phyloP scores from a whole-genome alignment of 2,329 filamentous ascomycete genomes.

The Neopestalotiopsis sp. region DNA sequence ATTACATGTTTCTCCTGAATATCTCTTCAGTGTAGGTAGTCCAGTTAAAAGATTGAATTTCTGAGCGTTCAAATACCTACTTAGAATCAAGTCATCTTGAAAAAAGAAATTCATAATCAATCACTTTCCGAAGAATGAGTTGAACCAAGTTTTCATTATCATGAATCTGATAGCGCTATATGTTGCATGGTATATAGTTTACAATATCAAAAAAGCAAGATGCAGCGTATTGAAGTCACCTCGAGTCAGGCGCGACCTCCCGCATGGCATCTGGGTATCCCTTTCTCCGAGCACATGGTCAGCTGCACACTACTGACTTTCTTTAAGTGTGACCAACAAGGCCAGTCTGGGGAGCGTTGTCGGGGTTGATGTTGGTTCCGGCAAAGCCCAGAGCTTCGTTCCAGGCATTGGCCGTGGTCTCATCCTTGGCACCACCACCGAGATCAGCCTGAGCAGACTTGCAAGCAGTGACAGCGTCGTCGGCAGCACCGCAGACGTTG shows the following conservation, averaged over 20 bases:
- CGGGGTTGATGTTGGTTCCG: slow-evolving; percentile 43
- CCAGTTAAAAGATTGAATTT: too few relatives aligned
- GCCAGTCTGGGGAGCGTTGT: slow-evolving; percentile 41
- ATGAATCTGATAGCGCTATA: slow-evolving; percentile 10
- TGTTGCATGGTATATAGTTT: slow-evolving; percentile 7
- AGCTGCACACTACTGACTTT: not conserved
- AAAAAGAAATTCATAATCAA: slow-evolving; percentile 65
- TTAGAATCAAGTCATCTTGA: too few relatives aligned
- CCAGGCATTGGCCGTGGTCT: slow-evolving; percentile 43
- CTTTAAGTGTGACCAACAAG: slow-evolving; percentile 42
- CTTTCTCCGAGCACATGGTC: not conserved
- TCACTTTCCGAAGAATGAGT: slow-evolving; percentile 73
- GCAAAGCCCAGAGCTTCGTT: slow-evolving; percentile 47
- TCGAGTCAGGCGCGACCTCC: not conserved
- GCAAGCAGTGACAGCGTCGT: slow-evolving; percentile 61
- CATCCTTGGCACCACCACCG: slow-evolving; percentile 39
- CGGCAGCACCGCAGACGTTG: slow-evolving; percentile 69
- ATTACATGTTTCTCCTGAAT: too few relatives aligned
- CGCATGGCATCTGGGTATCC: not conserved
- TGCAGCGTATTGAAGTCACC: not conserved
- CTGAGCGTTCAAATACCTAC: too few relatives aligned
- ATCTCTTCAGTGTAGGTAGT: too few relatives aligned
- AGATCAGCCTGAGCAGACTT: slow-evolving; percentile 50
- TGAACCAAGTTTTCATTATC: slow-evolving; percentile 60
- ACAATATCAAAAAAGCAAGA: slow-evolving; percentile 3